Base-by-base conservation (phyloP, 1,139 yeast genomes). In the Dujonia santamariae region DNA sequence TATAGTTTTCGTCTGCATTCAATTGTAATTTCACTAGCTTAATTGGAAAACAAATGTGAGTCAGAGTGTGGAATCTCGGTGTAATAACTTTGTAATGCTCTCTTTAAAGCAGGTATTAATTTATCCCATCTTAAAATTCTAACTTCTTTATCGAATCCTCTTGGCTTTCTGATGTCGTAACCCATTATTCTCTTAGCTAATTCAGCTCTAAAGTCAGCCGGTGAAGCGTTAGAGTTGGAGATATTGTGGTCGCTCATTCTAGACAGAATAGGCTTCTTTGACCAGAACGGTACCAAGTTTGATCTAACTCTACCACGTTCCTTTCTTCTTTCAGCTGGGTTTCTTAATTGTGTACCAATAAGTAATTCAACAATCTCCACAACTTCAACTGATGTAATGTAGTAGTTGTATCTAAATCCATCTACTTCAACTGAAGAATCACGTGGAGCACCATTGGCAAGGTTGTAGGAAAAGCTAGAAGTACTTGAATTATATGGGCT, bases 281-380 rank as follows among this genome's bases (percentile, higher is more conserved):
- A 70, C 85, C 85, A 79, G 48, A 76, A 78, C n/a, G 83, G 82
- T 30, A 78, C 81, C 53, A 79, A 61, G 46, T 79, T 79, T 34
- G 80, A 74, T 53, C 85, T 62, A 30, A 79, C 75, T 40, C 85
- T 59, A 13, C 85, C 85, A 34, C 84, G 53, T 50, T 79, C 85
- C 41, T 75, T 68, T 42, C 81, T 61, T 42, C 76, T 68, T 38
- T 69, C 75, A 6, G 65, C 67, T 7, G 77, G 64, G 38, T 73
- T 75, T 36, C 56, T 60, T 24, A 57, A 50, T 41, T 68, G 68
- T 9, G 74, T 65, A 2, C 78, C 78, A 44, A 78, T 75, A 30
- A 79, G 53, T 32, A 78, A 53, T 54, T 79, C 85, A 26, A 79
- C 81, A 41, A 79, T 72, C 52, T 73, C 79, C 44, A 79, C 73